These are phyloP conservation scores for Saccharomycopsis sp. DNA, from an alignment of 805 yeast species.

Conservation along the genomic window DNA sequence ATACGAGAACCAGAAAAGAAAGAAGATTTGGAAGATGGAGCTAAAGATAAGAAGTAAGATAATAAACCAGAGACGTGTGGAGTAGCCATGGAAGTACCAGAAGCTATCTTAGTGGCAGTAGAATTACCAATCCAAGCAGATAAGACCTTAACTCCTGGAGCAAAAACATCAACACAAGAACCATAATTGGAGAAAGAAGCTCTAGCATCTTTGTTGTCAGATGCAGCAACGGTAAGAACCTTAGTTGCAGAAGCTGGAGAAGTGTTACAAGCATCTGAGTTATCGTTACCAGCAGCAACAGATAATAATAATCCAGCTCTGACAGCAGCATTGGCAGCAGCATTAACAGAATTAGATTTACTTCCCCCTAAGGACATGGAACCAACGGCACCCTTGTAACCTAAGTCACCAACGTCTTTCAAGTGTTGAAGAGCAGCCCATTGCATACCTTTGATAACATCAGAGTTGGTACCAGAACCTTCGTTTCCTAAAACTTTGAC, in stretches of 20 bases:
- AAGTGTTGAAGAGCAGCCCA: constrained; percentile 34
- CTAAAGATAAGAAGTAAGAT: no score
- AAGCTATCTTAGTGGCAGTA: constrained; percentile 23
- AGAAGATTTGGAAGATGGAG: no score
- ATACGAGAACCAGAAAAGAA: no score
- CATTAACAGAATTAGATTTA: constrained; percentile 28
- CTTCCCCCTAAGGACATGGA: constrained; percentile 50
- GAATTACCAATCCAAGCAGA: constrained; percentile 29
- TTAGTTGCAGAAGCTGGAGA: constrained; percentile 37
- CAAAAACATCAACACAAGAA: constrained; percentile 40
- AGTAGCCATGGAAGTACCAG: constrained; percentile 43
- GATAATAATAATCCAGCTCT: constrained; percentile 33
- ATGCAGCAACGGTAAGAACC: constrained; percentile 33
- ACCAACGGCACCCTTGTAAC: constrained; percentile 78
- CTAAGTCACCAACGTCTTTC: constrained; percentile 40
- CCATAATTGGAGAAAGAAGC: constrained; percentile 38
- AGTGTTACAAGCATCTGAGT: constrained; percentile 31
- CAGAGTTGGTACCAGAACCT: constrained; percentile 28
- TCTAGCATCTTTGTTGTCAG: constrained; percentile 24
- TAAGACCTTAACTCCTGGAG: constrained; percentile 37
- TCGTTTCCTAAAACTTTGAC: constrained; percentile 31
- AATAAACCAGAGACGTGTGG: constrained; percentile 35
- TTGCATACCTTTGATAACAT: constrained; percentile 26
- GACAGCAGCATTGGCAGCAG: constrained; percentile 23
- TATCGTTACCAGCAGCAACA: constrained; percentile 42